Base-by-base conservation (phyloP, 495 filamentous ascomycete genomes). In the Neurospora pannonica region DNA sequence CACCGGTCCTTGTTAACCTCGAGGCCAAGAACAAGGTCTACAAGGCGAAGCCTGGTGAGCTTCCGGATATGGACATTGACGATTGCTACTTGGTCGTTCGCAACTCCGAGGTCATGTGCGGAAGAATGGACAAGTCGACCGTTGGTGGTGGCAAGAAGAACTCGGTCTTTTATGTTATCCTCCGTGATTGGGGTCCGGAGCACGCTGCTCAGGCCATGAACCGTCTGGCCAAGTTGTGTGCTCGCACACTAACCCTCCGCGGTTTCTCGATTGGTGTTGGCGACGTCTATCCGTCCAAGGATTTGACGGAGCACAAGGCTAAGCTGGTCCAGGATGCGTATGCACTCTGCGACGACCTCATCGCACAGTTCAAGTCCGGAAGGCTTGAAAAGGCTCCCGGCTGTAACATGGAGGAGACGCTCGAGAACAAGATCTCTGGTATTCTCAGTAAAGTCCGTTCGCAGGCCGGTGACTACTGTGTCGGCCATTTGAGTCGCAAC, bases 101-200 rank as follows among this genome's bases (percentile, higher is more conserved):
- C 48, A 98, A 98, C 77, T 97, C 95, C 0, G 96, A 98, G 81
- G 90, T 99, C 74, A 98, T 99, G 94, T 98, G 96, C 78, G 96
- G 96, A 77, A 89, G 94, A 42, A 97, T 99, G 94, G 96, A 99
- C 83, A 99, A 99, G 80, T 91, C 93, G 3, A 97, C 94, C 0
- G 92, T 99, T 54, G 96, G 96, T 76, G 93, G 92, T 15, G 96
- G 96, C 78, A 98, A 98, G 85, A 99, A 99, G 81, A 95, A 97
- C 80, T 97, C 94, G 4, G 89, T 99, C 11, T 99, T 98, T 82
- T 99, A 97, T 77, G 92, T 98, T 72, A 95, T 99, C 77, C 87
- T 98, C 75, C 88, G 96, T 81, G 96, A 99, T 82, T 98, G 91
- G 79, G 96, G 97, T 0, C 93, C 95, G 4, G 91, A 95, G 71